These are phyloP conservation scores for Bipolaris bicolor DNA, from an alignment of 2,329 filamentous ascomycete species.

Conservation along the genomic window DNA sequence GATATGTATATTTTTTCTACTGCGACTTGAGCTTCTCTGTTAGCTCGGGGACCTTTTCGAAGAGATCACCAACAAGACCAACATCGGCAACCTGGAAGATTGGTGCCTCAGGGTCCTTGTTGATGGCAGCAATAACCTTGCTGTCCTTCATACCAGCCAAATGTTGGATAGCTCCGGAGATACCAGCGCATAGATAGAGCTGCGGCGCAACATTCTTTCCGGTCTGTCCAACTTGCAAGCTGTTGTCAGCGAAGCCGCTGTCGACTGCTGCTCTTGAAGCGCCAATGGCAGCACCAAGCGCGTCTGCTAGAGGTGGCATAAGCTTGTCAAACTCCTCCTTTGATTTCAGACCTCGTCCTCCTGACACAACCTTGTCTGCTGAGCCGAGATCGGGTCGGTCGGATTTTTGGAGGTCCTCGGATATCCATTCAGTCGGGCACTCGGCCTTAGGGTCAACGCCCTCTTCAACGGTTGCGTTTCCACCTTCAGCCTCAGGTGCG, in stretches of 20 bases:
- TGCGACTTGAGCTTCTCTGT: conserved; percentile 84
- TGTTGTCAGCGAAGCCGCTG: conserved; percentile 97
- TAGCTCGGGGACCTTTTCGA: conserved; percentile 93
- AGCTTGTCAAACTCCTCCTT: conserved; percentile 96
- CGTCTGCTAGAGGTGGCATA: conserved; percentile 90
- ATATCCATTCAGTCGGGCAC: conserved; percentile 83
- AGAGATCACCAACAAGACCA: conserved; percentile 91
- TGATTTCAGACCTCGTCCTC: conserved; percentile 92
- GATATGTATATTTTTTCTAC: conserved; percentile 19
- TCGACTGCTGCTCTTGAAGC: conserved; percentile 95
- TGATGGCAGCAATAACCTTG: conserved; percentile 98
- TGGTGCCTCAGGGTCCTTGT: conserved; percentile 95
- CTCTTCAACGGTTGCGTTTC: conserved; percentile 77
- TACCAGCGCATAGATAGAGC: conserved; percentile 92
- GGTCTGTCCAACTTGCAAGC: conserved; percentile 95
- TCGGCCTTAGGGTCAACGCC: conserved; percentile 83
- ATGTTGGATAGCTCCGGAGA: conserved; percentile 97
- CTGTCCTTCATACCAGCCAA: conserved; percentile 99
- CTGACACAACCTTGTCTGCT: conserved; percentile 88
- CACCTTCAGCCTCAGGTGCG: conserved; percentile 71
- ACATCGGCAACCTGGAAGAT: conserved; percentile 99
- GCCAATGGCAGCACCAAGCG: conserved; percentile 92
- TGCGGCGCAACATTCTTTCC: conserved; percentile 98
- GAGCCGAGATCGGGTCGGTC: conserved; percentile 92
- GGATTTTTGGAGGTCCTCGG: conserved; percentile 89